A percentile compares a stretch with the other conserved stretches of the same genome.
Conservation (phyloP, 169 alveolate species). For the Cryptosporidium ubiquitum region DNA sequence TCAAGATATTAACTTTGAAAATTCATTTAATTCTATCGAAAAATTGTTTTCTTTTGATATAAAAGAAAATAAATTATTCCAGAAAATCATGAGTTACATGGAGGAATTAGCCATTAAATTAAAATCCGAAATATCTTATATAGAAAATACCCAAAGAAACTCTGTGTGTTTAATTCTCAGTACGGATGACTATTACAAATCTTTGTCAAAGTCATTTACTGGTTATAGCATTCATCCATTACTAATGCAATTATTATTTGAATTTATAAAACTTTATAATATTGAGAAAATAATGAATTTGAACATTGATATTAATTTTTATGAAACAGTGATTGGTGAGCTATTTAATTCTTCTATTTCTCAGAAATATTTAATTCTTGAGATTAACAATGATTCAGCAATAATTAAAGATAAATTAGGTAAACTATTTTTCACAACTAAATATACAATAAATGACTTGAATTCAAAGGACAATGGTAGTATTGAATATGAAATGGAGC, state of each 20-base stretch:
- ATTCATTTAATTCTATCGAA: not conserved
- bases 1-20: not conserved
- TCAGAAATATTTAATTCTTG: conserved; percentile 11
- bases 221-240: conserved; percentile 64
- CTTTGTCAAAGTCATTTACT: conserved; percentile 38
- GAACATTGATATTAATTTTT: not conserved
- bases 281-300: not conserved
- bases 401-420: conserved; percentile 16
- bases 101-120: not conserved
- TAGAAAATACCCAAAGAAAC: not conserved
- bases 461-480: not conserved
- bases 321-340: conserved; percentile 8
- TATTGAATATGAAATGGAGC: not conserved
- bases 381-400: not conserved
- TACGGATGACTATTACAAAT: conserved; percentile 11
- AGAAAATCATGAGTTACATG: not conserved
- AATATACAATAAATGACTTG: not conserved
- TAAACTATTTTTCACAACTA: conserved; percentile 2
- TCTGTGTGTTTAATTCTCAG: not conserved
- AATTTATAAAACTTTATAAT: conserved; percentile 8
- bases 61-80: not conserved
- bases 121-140: not conserved
- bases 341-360: conserved; percentile 39
- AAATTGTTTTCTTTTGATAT: not conserved
- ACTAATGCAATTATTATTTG: conserved; percentile 24